A percentile compares a stretch with the other conserved stretches of the same genome.
Conservation (phyloP, 495 filamentous ascomycete genomes). For the Letharia columbiana region DNA sequence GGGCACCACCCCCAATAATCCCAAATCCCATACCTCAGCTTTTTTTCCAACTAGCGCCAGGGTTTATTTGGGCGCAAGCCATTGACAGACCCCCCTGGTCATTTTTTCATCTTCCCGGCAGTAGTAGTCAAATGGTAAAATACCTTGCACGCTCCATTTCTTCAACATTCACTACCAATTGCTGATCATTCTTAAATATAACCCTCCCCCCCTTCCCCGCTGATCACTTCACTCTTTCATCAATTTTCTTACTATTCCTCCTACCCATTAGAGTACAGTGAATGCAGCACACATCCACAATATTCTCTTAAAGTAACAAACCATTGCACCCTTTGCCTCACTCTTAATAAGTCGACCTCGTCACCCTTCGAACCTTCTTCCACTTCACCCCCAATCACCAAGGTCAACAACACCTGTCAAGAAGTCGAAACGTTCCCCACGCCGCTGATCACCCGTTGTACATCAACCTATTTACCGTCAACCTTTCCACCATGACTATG, state of each 20-base stretch:
- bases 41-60: conserved; percentile 12
- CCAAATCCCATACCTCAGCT: not conserved
- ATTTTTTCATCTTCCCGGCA: conserved; percentile 7
- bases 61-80: conserved; percentile 22
- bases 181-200: conserved; percentile 17
- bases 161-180: not conserved
- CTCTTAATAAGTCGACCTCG: not conserved
- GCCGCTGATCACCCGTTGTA: conserved; percentile 17
- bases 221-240: conserved; percentile 13
- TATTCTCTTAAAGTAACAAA: not conserved
- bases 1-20: not conserved
- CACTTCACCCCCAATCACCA: not conserved
- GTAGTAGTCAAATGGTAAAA: not conserved
- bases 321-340: not conserved
- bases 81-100: conserved; percentile 18
- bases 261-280: not conserved
- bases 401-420: not conserved
- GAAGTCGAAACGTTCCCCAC: not conserved
- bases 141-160: not conserved
- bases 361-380: not conserved
- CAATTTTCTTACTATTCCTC: not conserved
- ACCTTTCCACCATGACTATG: conserved; percentile 39
- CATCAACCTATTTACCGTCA: conserved; percentile 10
- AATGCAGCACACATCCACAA: not conserved
- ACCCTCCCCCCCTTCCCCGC: conserved; percentile 3